Conservation (phyloP, 306 rosid species). For the Vigna mungo region DNA sequence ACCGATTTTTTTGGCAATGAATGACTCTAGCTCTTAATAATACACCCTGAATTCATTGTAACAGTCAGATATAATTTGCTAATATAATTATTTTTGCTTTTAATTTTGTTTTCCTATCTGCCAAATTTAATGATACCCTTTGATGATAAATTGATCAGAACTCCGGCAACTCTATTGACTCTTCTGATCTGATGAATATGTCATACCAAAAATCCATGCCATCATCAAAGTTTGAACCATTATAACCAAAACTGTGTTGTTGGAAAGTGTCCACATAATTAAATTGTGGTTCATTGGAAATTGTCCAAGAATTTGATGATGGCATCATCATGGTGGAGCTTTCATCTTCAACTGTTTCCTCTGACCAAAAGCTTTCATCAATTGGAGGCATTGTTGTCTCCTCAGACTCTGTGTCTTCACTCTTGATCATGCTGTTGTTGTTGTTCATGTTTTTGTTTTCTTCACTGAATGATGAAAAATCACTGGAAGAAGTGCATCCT, state of each 20-base stretch:
- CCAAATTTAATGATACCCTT: conserved; percentile 12
- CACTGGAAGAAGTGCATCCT: conserved; percentile 51
- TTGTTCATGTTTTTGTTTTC: neutral
- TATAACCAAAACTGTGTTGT: conserved; percentile 29
- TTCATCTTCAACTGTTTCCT: conserved; percentile 41
- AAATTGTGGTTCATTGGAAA: conserved; percentile 39
- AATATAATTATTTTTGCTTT: neutral
- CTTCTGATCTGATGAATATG: conserved; percentile 63
- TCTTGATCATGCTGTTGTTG: conserved; percentile 23
- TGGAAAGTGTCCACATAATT: conserved; percentile 32
- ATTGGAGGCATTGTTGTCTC: conserved; percentile 48
- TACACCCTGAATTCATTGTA: neutral
- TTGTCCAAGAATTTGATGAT: conserved; percentile 33
- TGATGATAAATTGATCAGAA: conserved; percentile 34
- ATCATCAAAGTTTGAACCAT: conserved; percentile 45
- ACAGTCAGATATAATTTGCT: conserved; percentile 18
- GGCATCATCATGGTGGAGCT: conserved; percentile 14
- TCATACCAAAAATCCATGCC: conserved; percentile 79
- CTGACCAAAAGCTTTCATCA: conserved; percentile 69
- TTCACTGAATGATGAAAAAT: conserved; percentile 37
- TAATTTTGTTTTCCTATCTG: neutral
- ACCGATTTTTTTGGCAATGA: conserved; percentile 23
- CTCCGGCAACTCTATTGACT: conserved; percentile 57
- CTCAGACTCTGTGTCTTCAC: conserved; percentile 44
- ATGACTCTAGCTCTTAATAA: conserved; percentile 27